Base-by-base conservation (phyloP, 768 basidiomycete genomes). In the Boletus vermiculosoides region DNA sequence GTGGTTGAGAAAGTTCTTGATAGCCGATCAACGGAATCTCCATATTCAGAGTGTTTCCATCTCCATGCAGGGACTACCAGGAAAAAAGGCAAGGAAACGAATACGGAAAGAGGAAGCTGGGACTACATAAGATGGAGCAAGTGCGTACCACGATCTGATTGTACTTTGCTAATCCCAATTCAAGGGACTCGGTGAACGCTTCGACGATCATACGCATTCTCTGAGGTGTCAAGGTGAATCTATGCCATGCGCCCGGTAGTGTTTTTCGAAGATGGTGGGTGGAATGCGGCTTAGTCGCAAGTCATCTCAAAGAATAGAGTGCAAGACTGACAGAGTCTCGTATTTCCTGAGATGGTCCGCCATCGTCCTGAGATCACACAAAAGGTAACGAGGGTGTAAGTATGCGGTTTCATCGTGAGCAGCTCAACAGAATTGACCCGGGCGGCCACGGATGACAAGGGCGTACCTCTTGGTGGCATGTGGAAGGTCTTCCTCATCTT, bases 161-260 rank as follows among this genome's bases (percentile, higher is more conserved):
- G 25, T 81, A 80, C 73, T 95, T 88, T 62, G 88, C 77, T 49
- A 99, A 77, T 15, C 97, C 97, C 25, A 83, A 73, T 66, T 97
- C 94, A 28, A 99, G 81, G 2, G 90, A 85, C 46, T 98, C 95
- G 70, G 92, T 86, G 78, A 99, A 94, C 0, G 95, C 90, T 70
- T 97, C 92, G 25, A 95, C 94, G 67, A 98, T 97, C 84, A 95
- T 96, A 47, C 93, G 82, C 94, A 95, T 94, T 56, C 93, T 76
- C 71, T 93, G 92, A 16, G 92, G 90, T 9, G 91, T 94, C 62
- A 94, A 72, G 13, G 89, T 91, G 72, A 94, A 93, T 65, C 90
- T 91, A 66, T 52, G 37, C 9, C 15, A 41, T n/a, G 18, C 25
- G 34, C 47, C 13, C 23, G 28, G 36, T 13, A 40, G 28, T 4